Percentiles rank a stretch among this genome's conserved stretches.
Evolutionary conservation across 768 basidiomycete genomes (phyloP).

Genomic region (Neoboletus brunneissimus): DNA sequence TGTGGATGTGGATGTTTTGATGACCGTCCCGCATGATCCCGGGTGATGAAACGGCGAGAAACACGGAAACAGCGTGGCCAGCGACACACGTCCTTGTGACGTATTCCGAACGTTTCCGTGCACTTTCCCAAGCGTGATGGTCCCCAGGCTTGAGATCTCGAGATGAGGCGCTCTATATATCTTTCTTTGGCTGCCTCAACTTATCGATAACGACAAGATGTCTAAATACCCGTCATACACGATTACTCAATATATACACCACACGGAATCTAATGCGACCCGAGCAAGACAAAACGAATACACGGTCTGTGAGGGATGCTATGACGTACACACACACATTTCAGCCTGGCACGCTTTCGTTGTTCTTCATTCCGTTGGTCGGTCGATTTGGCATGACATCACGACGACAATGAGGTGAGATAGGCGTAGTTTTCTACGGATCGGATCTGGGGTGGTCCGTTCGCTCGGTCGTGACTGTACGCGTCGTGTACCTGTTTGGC

Average conservation of each 20-base stretch:
- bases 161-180: not conserved
- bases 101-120: not conserved
- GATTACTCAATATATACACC: not conserved
- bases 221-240: not conserved
- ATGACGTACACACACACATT: slow-evolving; percentile 15
- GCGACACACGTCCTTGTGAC: not conserved
- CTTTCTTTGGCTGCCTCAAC: not conserved
- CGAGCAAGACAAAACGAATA: slow-evolving; percentile 5
- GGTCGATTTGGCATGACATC: slow-evolving; percentile 6
- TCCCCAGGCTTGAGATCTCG: not conserved
- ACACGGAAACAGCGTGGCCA: slow-evolving; percentile 10
- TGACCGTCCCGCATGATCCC: not conserved
- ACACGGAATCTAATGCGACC: slow-evolving; percentile 4
- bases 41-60: slow-evolving; percentile 1
- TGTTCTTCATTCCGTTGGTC: not conserved
- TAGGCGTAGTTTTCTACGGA: slow-evolving; percentile 12
- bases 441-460: slow-evolving; percentile 11
- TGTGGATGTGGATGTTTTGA: not conserved
- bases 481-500: slow-evolving; percentile 10
- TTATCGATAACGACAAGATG: not conserved
- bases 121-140: not conserved
- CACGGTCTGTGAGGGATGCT: not conserved
- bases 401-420: slow-evolving; percentile 20
- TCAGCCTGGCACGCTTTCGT: not conserved
- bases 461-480: slow-evolving; percentile 4